Conservation (phyloP, 768 basidiomycete species). For the Panaeolus papilionaceus region DNA sequence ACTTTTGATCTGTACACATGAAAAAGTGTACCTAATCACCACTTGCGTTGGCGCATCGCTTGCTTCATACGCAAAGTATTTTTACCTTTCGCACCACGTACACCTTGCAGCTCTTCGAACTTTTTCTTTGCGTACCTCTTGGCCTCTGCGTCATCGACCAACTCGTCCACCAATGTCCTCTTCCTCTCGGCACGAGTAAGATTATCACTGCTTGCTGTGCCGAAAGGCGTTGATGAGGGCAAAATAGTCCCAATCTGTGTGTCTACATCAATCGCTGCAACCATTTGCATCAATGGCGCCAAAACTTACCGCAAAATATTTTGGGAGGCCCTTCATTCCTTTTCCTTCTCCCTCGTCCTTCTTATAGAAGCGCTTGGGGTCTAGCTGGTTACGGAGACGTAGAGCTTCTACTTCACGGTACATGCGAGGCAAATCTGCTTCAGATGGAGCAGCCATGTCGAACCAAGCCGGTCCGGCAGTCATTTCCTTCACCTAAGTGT, state of each 20-base stretch:
- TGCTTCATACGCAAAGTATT: slow-evolving; percentile 73
- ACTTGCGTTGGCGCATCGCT: slow-evolving; percentile 68
- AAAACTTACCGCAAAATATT: slow-evolving; percentile 85
- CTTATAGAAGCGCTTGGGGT: slow-evolving; percentile 90
- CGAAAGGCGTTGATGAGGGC: slow-evolving; percentile 74
- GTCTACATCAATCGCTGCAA: slow-evolving; percentile 19
- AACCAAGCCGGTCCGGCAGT: slow-evolving; percentile 89
- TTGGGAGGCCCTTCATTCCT: slow-evolving; percentile 84
- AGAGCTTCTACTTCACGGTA: slow-evolving; percentile 89
- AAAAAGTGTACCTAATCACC: slow-evolving; percentile 47
- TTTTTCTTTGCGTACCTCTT: slow-evolving; percentile 91
- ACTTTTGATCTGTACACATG: background rate
- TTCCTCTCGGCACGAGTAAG: slow-evolving; percentile 74
- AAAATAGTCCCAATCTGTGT: slow-evolving; percentile 81
- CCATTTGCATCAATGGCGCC: slow-evolving; percentile 15
- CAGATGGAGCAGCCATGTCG: slow-evolving; percentile 83
- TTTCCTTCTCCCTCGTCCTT: slow-evolving; percentile 88
- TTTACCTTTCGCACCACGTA: slow-evolving; percentile 71
- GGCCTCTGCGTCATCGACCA: slow-evolving; percentile 88
- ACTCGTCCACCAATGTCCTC: slow-evolving; percentile 85
- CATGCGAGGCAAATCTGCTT: slow-evolving; percentile 78
- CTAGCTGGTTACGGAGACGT: slow-evolving; percentile 85
- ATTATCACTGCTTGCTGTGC: slow-evolving; percentile 71
- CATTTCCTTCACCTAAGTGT: slow-evolving; percentile 62
- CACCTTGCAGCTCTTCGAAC: slow-evolving; percentile 77